A percentile compares a stretch with the other conserved stretches of the same genome.
Evolutionary conservation across 495 filamentous ascomycete genomes (phyloP).

Genomic region (Massariosphaeria phaeospora): DNA sequence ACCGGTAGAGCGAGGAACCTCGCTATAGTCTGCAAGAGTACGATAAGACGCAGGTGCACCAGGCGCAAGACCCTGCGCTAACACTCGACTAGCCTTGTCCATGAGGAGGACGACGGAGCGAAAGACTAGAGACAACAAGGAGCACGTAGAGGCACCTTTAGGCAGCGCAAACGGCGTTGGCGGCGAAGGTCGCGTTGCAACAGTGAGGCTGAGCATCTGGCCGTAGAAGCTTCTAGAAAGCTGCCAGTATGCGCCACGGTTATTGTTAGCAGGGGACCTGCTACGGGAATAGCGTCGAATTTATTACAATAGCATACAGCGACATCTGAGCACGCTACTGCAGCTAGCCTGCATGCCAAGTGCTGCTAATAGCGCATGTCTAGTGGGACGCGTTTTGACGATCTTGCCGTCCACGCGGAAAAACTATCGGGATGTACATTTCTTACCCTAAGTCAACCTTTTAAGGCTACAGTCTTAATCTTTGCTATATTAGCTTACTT

Average conservation of each 20-base stretch:
- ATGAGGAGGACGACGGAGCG: too few species aligned
- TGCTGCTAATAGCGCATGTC: too few species aligned
- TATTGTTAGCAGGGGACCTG: background rate
- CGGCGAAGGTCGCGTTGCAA: too few species aligned
- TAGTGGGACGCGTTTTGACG: too few species aligned
- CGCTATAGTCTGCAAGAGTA: background rate
- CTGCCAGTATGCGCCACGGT: background rate
- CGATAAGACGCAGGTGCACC: background rate
- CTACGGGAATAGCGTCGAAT: background rate
- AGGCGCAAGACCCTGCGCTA: background rate
- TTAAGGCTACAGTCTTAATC: background rate
- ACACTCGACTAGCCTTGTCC: background rate
- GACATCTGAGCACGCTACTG: constrained; percentile 10
- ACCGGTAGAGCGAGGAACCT: background rate
- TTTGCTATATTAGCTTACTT: background rate
- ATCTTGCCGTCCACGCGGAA: background rate
- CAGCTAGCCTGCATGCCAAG: too few species aligned
- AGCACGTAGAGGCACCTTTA: too few species aligned
- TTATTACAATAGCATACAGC: background rate
- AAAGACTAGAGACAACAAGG: too few species aligned
- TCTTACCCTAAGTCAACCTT: background rate
- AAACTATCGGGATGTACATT: background rate
- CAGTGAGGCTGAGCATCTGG: too few species aligned
- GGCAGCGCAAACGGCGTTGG: too few species aligned
- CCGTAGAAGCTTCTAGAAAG: too few species aligned